Base-by-base conservation (phyloP, 208 protist genomes). In the Leishmania major region DNA sequence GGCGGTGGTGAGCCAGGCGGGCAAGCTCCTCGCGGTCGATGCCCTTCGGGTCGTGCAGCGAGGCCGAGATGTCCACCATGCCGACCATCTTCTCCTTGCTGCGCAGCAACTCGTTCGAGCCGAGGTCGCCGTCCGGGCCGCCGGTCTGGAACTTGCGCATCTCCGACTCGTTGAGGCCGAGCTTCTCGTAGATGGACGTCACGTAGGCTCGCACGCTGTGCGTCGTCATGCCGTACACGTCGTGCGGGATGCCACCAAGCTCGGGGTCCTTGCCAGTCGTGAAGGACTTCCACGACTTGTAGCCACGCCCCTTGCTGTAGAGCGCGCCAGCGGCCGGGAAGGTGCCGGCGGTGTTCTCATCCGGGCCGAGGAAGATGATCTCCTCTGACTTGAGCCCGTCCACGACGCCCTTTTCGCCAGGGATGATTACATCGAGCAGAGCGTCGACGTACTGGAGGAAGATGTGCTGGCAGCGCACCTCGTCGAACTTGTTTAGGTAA, bases 321-420 rank as follows among this genome's bases (percentile, higher is more conserved):
- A 96, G 79, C 28, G 93, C 90, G 57, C 92, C 94, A 10, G 87
- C 90, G 28, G 89, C 88, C 6, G 91, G 90, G 86, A 97, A 93
- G 47, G 89, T 92, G 83, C 98, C 95, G 40, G 97, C 97, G 6
- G 97, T 99, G 87, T 97, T 96, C 88, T 99, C 96, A 78, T 98
- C 95, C n/a, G 98, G 98, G 45, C 98, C 98, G 25, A 99, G 87
- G 89, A 99, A 99, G 80, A 99, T 89, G 81, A 99, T 98, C 84
- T 99, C 97, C 28, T 93, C 81, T 82, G 90, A 59, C 49, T 90
- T 89, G 74, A 96, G 87, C 60, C 88, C 86, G 89, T 99, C 90
- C 43, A 98, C 88, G 72, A 99, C 94, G 59, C 87, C 93, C 28
- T 81, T 71, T 78, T 96, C 91, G 47, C 90, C 87, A 47, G 93